These are phyloP conservation scores for Pseudogymnoascus verrucosus DNA, from an alignment of 2,329 filamentous ascomycete genomes.

Conservation along the genomic window DNA sequence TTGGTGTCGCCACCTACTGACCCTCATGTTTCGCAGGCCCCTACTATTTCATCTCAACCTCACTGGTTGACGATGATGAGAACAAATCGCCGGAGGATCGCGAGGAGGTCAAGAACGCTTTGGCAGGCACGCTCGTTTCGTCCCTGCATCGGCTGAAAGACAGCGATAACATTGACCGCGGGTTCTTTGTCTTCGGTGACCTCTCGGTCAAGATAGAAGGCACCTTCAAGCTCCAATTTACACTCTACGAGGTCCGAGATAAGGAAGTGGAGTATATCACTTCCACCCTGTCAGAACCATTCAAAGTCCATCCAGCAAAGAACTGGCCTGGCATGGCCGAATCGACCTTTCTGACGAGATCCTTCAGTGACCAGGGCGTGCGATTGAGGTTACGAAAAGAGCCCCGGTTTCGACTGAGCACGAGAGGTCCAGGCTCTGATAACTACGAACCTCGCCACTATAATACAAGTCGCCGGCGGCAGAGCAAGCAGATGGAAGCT, in stretches of 20 bases:
- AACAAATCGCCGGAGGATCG: constrained; percentile 30
- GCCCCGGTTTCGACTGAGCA: constrained; percentile 44
- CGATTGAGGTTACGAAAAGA: constrained; percentile 77
- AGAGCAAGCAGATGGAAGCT: not conserved
- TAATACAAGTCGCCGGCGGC: constrained; percentile 7
- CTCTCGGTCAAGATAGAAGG: constrained; percentile 71
- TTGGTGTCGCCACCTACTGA: constrained; percentile 9
- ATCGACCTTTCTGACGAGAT: constrained; percentile 71
- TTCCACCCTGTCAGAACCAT: constrained; percentile 52
- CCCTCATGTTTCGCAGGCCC: constrained; percentile 31
- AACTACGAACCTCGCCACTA: constrained; percentile 27
- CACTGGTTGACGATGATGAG: constrained; percentile 36
- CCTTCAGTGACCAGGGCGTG: constrained; percentile 82
- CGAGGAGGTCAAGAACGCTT: constrained; percentile 36
- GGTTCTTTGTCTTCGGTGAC: constrained; percentile 88
- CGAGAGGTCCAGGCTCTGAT: constrained; percentile 26
- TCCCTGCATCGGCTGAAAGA: constrained; percentile 79
- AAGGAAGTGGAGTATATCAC: constrained; percentile 26
- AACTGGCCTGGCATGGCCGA: constrained; percentile 73
- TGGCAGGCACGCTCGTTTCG: constrained; percentile 68
- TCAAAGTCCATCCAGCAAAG: constrained; percentile 58
- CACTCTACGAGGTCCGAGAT: constrained; percentile 60
- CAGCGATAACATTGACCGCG: constrained; percentile 66
- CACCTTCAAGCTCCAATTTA: constrained; percentile 65
- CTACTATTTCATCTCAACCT: constrained; percentile 41